Evolutionary conservation across 441 rosid genomes (phyloP), one percentile per base, ranked within the genome.

Genomic region (Croton laevigatus): DNA sequence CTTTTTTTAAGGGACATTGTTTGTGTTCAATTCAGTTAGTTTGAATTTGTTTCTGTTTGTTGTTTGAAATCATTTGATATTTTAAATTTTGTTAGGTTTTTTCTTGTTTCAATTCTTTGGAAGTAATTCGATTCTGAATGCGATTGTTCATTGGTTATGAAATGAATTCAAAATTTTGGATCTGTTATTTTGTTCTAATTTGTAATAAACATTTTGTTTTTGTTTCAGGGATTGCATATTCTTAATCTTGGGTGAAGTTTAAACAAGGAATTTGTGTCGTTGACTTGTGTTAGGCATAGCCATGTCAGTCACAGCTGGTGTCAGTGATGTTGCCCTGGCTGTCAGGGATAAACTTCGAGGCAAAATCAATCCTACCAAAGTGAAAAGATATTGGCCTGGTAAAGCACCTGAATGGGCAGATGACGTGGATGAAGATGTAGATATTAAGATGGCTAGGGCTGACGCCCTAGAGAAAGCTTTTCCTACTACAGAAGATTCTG

Each of bases 331-430:
- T 36, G 77, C 83, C 6, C 78, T 83, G 22, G 90, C 96, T 6
- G 64, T 86, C 19, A 80, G 97, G 68, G 96, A 88, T 23, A 92
- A 87, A 58, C 90, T 90, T 5, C 82, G 86, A 62, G 93, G 94
- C 46, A 91, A 86, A 75, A 91, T 88, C 72, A 87, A 91, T 6
- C 91, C 85, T 78, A 90, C 96, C 0, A 93, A 84, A 72, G 98
- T 93, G 23, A 89, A 84, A 73, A 78, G 98, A 72, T 91, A 94
- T 67, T 94, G 98, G 97, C 94, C 94, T 9, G 97, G 96, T 40
- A 91, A 91, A 81, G 96, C 89, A 8, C 98, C 97, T 0, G 91
- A 93, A 69, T 89, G 97, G 97, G 97, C 91, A 1, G 94, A 86
- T 53, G 98, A 91, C 46, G 82, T 73, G 0, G 94, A 89, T 36